These are phyloP conservation scores for Dryas drummondii DNA, from an alignment of 306 rosid species.

Conservation along the genomic window DNA sequence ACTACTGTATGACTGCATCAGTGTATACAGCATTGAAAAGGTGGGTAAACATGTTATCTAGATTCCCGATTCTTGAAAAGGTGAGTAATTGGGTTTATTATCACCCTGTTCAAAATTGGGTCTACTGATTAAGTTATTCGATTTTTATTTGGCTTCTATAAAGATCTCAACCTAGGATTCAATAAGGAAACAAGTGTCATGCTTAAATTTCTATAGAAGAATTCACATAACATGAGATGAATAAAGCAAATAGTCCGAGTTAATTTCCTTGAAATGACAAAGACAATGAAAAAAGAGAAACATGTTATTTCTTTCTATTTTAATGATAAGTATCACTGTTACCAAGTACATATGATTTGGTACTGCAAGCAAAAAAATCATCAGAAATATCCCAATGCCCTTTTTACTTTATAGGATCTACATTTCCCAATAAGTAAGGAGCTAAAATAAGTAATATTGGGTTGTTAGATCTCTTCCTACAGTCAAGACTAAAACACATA, in stretches of 20 bases:
- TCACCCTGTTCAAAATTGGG: neutral
- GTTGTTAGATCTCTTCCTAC: neutral
- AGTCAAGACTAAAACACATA: neutral
- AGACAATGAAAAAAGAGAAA: neutral
- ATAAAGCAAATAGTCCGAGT: neutral
- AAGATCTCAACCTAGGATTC: neutral
- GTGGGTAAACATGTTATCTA: neutral
- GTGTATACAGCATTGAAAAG: neutral
- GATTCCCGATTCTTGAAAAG: neutral
- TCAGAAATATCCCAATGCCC: neutral
- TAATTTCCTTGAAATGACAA: neutral
- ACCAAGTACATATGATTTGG: neutral
- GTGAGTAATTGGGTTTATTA: neutral
- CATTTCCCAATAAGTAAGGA: neutral
- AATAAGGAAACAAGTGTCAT: neutral
- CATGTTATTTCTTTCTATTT: neutral
- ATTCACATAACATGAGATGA: neutral
- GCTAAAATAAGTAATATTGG: neutral
- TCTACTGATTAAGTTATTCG: neutral
- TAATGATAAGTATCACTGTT: too few relatives aligned
- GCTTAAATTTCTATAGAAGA: neutral
- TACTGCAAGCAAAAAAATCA: neutral
- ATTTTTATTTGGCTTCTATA: too few relatives aligned
- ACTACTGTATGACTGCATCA: neutral
- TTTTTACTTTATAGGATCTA: neutral